phyloP scores from a whole-genome alignment of 1,284 basidiomycete genomes.

The Peniophora sp. region DNA sequence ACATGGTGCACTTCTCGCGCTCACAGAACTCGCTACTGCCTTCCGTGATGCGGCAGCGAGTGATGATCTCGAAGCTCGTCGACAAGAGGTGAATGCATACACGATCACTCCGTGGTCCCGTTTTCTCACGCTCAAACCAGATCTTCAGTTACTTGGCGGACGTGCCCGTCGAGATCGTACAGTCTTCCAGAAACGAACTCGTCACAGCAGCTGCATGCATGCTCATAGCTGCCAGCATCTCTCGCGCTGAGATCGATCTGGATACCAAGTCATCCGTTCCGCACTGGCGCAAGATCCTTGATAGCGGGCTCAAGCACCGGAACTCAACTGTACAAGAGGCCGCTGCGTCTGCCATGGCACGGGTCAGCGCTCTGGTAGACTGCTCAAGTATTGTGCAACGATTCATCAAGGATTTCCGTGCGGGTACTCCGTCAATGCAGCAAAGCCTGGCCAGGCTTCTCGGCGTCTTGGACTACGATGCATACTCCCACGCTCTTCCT shows the following conservation, averaged over 20 bases:
- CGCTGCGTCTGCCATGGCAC: constrained; percentile 55
- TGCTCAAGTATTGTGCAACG: constrained; percentile 56
- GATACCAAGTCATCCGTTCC: constrained; percentile 33
- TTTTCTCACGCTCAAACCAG: constrained; percentile 24
- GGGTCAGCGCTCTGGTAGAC: constrained; percentile 61
- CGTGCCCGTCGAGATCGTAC: constrained; percentile 51
- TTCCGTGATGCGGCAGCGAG: constrained; percentile 28
- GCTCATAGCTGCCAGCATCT: constrained; percentile 63
- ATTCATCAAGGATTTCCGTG: constrained; percentile 69
- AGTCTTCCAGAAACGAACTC: constrained; percentile 66
- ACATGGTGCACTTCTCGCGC: constrained; percentile 75
- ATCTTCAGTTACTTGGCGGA: constrained; percentile 48
- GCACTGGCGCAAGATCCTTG: constrained; percentile 64
- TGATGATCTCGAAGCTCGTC: constrained; percentile 21
- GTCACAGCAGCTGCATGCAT: constrained; percentile 70
- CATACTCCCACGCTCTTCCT: constrained; percentile 42
- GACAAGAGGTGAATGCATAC: constrained; percentile 28
- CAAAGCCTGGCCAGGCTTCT: constrained; percentile 76
- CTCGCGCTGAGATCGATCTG: constrained; percentile 42
- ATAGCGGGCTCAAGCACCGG: constrained; percentile 67
- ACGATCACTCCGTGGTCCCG: constrained; percentile 13
- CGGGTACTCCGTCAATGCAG: constrained; percentile 49
- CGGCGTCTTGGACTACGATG: constrained; percentile 62
- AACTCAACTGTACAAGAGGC: constrained; percentile 66
- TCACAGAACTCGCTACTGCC: constrained; percentile 63